Conservation (phyloP, 2,329 filamentous ascomycete species). For the Penicillium brasilianum region DNA sequence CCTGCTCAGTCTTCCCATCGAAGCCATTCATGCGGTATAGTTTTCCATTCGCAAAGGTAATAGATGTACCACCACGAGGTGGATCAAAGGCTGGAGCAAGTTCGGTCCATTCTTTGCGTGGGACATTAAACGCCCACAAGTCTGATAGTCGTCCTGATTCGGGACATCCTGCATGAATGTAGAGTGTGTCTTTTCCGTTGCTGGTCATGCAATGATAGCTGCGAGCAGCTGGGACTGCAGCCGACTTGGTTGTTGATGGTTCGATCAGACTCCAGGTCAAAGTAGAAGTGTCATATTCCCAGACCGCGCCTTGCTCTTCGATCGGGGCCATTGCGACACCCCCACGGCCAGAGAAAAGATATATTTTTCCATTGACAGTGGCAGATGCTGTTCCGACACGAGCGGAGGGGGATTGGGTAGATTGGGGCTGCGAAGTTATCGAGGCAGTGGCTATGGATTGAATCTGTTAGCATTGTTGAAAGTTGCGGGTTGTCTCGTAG, state of each 20-base stretch:
- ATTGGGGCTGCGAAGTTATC: conserved; percentile 7
- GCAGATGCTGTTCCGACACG: conserved; percentile 76
- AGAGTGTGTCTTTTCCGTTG: conserved; percentile 70
- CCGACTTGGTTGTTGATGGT: conserved; percentile 48
- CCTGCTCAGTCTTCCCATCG: conserved; percentile 71
- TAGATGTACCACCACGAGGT: conserved; percentile 68
- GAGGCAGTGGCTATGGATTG: not conserved
- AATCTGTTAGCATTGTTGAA: not conserved
- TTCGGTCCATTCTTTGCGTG: conserved; percentile 67
- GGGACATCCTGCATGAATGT: conserved; percentile 77
- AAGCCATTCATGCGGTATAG: conserved; percentile 83
- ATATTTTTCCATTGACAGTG: conserved; percentile 71
- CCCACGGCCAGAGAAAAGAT: conserved; percentile 80
- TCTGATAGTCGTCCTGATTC: conserved; percentile 68
- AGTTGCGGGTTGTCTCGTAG: not conserved
- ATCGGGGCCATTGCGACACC: conserved; percentile 71
- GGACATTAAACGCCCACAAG: conserved; percentile 78
- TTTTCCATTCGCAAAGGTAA: conserved; percentile 67
- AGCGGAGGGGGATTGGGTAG: conserved; percentile 60
- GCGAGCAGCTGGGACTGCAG: conserved; percentile 65
- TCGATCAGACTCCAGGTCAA: conserved; percentile 68
- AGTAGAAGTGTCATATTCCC: conserved; percentile 73
- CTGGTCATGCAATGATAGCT: conserved; percentile 71
- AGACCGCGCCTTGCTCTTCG: conserved; percentile 75
- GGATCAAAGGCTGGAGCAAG: conserved; percentile 70